These are phyloP conservation scores for Vitis rotundifolia DNA, from an alignment of 164 flowering plant species.

Conservation along the genomic window DNA sequence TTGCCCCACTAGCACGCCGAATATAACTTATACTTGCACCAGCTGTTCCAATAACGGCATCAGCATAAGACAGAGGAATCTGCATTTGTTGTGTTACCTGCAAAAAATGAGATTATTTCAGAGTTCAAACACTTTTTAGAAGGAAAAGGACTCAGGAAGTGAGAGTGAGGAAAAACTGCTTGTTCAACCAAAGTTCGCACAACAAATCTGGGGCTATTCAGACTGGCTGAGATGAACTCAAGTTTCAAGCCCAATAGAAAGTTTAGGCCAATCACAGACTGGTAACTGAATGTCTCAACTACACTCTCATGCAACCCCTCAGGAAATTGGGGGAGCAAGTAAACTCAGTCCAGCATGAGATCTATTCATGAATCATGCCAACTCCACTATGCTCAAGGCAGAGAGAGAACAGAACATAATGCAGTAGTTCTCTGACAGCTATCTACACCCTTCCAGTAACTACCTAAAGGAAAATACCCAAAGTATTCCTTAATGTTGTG, in stretches of 20 bases:
- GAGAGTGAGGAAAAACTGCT: background rate
- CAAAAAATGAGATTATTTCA: conserved; percentile 9
- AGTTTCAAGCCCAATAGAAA: background rate
- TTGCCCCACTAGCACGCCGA: conserved; percentile 91
- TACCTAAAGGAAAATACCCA: too few species aligned
- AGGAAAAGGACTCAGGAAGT: background rate
- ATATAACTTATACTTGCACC: conserved; percentile 90
- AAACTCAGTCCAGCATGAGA: background rate
- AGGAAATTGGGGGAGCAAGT: background rate
- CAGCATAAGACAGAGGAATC: conserved; percentile 87
- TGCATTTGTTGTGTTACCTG: conserved; percentile 95
- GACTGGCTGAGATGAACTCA: background rate
- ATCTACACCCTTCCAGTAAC: too few species aligned
- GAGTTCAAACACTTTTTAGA: background rate
- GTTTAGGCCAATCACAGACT: background rate
- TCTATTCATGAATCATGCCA: background rate
- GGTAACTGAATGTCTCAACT: background rate
- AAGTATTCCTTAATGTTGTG: too few species aligned
- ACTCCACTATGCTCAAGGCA: too few species aligned
- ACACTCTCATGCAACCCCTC: background rate
- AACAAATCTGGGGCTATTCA: background rate
- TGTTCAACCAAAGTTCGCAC: background rate
- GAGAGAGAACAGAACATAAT: too few species aligned
- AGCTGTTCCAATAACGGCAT: conserved; percentile 89
- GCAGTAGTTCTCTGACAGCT: too few species aligned